Conservation (phyloP, 768 basidiomycete species). For the Lyophyllum shimeji region DNA sequence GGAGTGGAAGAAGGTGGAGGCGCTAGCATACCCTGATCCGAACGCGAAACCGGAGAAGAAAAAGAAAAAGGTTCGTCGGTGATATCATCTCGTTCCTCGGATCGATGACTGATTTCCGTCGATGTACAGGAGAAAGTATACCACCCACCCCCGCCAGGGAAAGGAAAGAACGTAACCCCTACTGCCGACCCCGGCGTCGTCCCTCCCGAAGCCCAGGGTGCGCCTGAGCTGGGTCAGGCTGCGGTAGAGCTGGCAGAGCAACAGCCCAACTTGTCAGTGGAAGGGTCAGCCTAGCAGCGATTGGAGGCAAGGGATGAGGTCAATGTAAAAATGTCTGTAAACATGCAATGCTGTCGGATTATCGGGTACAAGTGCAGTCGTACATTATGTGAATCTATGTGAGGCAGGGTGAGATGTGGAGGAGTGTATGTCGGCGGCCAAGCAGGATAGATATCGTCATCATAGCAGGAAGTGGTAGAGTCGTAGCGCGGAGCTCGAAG, state of each 20-base stretch:
- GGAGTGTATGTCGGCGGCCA: background rate
- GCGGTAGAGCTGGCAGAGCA: background rate
- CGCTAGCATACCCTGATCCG: conserved; percentile 82
- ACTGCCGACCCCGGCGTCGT: background rate
- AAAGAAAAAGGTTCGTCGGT: conserved; percentile 51
- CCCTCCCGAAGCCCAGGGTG: background rate
- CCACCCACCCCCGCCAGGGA: conserved; percentile 81
- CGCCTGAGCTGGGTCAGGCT: conserved; percentile 10
- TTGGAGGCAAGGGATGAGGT: background rate
- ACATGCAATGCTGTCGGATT: conserved; percentile 6
- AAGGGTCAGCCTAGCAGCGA: conserved; percentile 3
- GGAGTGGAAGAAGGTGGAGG: conserved; percentile 79
- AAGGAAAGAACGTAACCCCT: conserved; percentile 55
- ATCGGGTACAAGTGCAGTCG: conserved; percentile 10
- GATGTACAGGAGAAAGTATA: conserved; percentile 68
- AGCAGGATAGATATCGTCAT: background rate
- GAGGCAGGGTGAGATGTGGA: conserved; percentile 1
- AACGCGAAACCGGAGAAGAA: conserved; percentile 64
- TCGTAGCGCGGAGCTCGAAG: background rate
- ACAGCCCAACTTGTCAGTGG: background rate
- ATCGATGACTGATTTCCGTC: background rate
- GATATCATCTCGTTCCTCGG: background rate
- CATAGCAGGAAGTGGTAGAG: background rate
- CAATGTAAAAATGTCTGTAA: background rate
- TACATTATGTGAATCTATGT: conserved; percentile 4